Evolutionary conservation across 2,329 filamentous ascomycete species (phyloP).

Genomic region (Bipolaris gigantea): DNA sequence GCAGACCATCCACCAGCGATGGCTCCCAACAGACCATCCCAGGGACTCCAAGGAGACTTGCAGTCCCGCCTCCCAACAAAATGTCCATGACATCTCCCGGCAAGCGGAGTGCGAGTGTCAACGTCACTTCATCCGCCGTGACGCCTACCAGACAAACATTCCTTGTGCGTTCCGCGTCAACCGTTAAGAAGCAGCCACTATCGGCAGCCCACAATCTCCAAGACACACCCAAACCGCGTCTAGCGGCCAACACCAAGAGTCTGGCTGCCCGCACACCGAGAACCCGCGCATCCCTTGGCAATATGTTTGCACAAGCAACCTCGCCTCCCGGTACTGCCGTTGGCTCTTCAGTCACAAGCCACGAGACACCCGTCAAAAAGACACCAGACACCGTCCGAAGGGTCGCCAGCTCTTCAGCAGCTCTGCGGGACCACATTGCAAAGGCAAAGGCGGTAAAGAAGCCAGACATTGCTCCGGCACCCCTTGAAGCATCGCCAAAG

Average conservation of each 20-base stretch:
- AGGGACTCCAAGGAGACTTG: slow-evolving; percentile 35
- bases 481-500: slow-evolving; percentile 36
- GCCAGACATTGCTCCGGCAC: slow-evolving; percentile 16
- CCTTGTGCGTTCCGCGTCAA: slow-evolving; percentile 38
- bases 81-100: slow-evolving; percentile 42
- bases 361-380: slow-evolving; percentile 32
- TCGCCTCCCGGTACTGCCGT: slow-evolving; percentile 32
- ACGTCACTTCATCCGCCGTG: slow-evolving; percentile 19
- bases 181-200: slow-evolving; percentile 35
- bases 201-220: slow-evolving; percentile 31
- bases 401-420: slow-evolving; percentile 70
- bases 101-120: slow-evolving; percentile 43
- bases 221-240: slow-evolving; percentile 33
- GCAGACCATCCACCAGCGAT: slow-evolving; percentile 55
- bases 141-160: slow-evolving; percentile 40
- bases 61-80: slow-evolving; percentile 13
- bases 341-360: slow-evolving; percentile 18
- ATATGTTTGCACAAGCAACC: slow-evolving; percentile 41
- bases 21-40: slow-evolving; percentile 36
- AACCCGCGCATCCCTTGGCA: slow-evolving; percentile 35
- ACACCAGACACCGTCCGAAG: slow-evolving; percentile 43
- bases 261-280: slow-evolving; percentile 41
- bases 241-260: slow-evolving; percentile 42
- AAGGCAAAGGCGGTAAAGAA: slow-evolving; percentile 81
- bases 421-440: slow-evolving; percentile 86